Evolutionary conservation across 1,139 yeast species (phyloP).

Genomic region (Nakaseomyces sp.): DNA sequence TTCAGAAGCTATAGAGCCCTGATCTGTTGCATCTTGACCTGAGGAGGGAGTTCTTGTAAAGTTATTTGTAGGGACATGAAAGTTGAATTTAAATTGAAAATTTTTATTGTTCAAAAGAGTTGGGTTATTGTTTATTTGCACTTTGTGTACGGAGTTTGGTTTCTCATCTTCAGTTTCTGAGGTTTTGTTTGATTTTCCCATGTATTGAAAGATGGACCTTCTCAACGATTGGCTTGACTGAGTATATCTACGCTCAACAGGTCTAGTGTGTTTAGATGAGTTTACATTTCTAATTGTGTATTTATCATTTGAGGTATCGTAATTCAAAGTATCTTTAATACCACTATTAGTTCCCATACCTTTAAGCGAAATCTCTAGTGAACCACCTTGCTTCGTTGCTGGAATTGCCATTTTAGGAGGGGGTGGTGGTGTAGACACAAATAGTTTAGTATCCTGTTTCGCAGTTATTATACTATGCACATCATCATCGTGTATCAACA

Average conservation of each 20-base stretch:
- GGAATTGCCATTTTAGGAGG: constrained; percentile 80
- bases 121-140: not conserved
- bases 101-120: constrained; percentile 22
- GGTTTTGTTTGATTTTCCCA: constrained; percentile 10
- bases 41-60: not conserved
- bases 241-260: not conserved
- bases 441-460: constrained; percentile 29
- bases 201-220: constrained; percentile 21
- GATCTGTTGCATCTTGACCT: not conserved
- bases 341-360: not conserved
- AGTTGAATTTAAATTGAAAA: constrained; percentile 30
- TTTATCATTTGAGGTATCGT: not conserved
- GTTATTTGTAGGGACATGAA: constrained; percentile 9
- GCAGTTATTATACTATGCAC: constrained; percentile 31
- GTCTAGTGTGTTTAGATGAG: not conserved
- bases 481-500: constrained; percentile 25
- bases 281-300: not conserved
- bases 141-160: constrained; percentile 8
- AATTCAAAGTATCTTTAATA: not conserved
- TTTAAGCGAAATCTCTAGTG: constrained; percentile 58
- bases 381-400: constrained; percentile 69
- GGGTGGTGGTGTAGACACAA: constrained; percentile 42
- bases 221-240: constrained; percentile 16
- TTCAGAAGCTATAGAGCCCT: not conserved
- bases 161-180: constrained; percentile 9